phyloP scores from a whole-genome alignment of 1,139 yeast genomes.

The Taiozyma onychis region DNA sequence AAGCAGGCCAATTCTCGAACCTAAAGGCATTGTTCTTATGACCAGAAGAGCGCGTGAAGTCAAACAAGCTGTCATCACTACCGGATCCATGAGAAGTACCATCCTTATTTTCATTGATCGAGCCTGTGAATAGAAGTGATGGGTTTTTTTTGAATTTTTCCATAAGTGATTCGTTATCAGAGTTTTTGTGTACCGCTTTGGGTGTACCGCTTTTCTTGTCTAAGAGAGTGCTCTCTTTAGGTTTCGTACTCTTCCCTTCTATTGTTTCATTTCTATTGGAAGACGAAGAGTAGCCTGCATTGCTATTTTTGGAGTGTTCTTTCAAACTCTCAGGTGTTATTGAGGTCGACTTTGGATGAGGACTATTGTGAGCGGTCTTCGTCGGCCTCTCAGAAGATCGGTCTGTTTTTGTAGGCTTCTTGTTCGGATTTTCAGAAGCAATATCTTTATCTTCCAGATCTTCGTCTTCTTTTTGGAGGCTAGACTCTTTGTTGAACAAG shows the following conservation, averaged over 20 bases:
- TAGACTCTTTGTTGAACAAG: slow-evolving; percentile 1
- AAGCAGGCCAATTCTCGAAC: not conserved
- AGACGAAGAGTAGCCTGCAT: not conserved
- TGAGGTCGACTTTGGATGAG: not conserved
- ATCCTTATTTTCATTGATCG: not conserved
- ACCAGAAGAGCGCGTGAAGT: slow-evolving; percentile 2
- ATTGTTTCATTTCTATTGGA: not conserved
- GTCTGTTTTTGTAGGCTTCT: not conserved
- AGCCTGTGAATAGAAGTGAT: slow-evolving; percentile 8
- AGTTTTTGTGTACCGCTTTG: not conserved
- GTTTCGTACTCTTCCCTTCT: not conserved
- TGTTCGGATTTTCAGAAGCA: not conserved
- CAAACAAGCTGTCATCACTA: not conserved
- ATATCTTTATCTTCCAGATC: not conserved
- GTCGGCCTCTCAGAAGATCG: not conserved
- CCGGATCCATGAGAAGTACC: not conserved
- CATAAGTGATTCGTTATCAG: not conserved
- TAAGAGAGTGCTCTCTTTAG: not conserved
- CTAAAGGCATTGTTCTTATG: not conserved
- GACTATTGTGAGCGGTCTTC: not conserved
- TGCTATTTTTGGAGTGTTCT: not conserved
- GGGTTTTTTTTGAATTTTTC: slow-evolving; percentile 12
- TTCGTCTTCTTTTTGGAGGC: not conserved
- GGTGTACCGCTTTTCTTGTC: not conserved
- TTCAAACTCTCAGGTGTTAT: not conserved